Evolutionary conservation across 176 grass and related monocot genomes (phyloP), one percentile per base, ranked within the genome.

Genomic region (Musa itinerans): DNA sequence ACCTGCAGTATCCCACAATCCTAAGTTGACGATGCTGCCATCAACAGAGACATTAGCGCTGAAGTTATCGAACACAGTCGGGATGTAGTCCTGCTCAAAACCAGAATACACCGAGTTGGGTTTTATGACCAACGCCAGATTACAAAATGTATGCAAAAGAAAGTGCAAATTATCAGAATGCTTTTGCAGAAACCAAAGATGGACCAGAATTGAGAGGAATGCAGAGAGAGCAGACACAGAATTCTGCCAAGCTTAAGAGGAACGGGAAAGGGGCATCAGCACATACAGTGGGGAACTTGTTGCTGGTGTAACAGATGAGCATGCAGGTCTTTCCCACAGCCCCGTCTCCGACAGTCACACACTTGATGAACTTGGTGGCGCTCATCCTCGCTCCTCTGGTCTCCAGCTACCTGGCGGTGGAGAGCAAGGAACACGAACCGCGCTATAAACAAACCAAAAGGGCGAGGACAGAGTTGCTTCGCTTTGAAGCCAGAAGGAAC

Each of bases 241-340:
- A 43, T 43, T 43, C 4, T 43, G 34, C 34, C 4, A 43, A 0
- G 34, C 34, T 29, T 34, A 68, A 29, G 1, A 4, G 26, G 12
- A 13, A 22, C 5, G 24, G 10, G 34, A 6, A 43, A 43, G 34
- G 34, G 34, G 34, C 34, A 15, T 25, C 9, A 17, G 21, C 1
- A 24, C 81, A 25, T 78, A 99, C 96, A 52, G 91, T 95, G 62
- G 96, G 95, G 73, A 99, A 99, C 82, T 94, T 99, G 88, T 99
- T 99, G 87, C 96, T 94, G 89, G 96, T 99, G 83, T 99, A 99
- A 91, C 96, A 99, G 87, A 99, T 99, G 77, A 99, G 96, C 96
- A 99, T 99, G 89, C 96, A 99, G 22, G 96, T 99, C 80, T 99
- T 99, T 54, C 96, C 96, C 63, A 99, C 96, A 2, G 96, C 96